Evolutionary conservation across 1,284 basidiomycete genomes (phyloP), one percentile per base, ranked within the genome.

Genomic region (Puccinia triticina): DNA sequence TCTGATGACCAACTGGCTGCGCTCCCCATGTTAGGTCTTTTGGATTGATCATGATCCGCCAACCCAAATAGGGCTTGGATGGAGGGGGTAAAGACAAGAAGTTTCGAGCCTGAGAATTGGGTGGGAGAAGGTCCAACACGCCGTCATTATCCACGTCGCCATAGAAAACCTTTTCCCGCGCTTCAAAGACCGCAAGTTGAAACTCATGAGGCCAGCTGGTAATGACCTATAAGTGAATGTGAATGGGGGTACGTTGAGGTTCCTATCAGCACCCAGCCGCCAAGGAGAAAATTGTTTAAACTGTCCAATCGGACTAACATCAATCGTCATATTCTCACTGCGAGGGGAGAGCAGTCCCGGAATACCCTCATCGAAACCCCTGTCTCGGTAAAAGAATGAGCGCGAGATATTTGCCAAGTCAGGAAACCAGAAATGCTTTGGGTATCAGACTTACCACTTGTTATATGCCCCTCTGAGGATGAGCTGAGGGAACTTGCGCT

Each of bases 61-160:
- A 96, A 0, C 94, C 91, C 61, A 96, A 89, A 87, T 94, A 92
- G 37, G 88, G 88, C 46, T 86, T 84, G 12, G 88, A 88, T 0
- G 88, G 88, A 21, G 86, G 84, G 21, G 94, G 93, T 88, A 96
- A 91, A 88, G 96, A 95, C 84, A 96, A 88, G 87, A 91, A 95
- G 88, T 95, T 95, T 29, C 93, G 90, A 2, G 93, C 92, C 55
- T 76, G 91, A 8, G 93, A 91, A 88, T 95, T 95, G 37, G 94
- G 94, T 18, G 94, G 93, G 10, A 95, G 90, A 83, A 94, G 93
- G 86, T 96, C 94, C 85, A 96, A 89, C 81, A 95, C 88, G 83
- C 93, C 93, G 85, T 96, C 94, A 23, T 89, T 91, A 85, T 96
- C 94, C n/a, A 91, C 89, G 85, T 96, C 94, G 82, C 94, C 94